Evolutionary conservation across 129 eudicot species (phyloP), one percentile per base, ranked within the genome.

Genomic region (Artemisia annua): DNA sequence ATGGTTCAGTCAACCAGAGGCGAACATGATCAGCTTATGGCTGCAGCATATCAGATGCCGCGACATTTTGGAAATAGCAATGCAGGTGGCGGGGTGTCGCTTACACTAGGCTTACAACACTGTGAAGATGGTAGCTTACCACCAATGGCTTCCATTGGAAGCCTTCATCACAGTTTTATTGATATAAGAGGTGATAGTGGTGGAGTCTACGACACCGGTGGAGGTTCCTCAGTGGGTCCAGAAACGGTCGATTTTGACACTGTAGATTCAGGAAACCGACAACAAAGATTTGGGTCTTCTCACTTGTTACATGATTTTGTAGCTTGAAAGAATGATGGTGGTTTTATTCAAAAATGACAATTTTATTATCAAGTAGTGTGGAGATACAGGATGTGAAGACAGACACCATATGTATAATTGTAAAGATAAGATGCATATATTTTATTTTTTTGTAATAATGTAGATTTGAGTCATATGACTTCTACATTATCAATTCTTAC

Each of bases 71-170:
- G 80, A 16, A 80, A 73, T 15, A 70, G 81, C 7, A 81, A 74
- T 57, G 83, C 81, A 51, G 79, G 87, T 5, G 80, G 70, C 32
- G 88, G 87, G 11, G 93, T 90, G 10, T 90, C 96, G 1, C 88
- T 90, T 48, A 90, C 93, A 22, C 64, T 90, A 60, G 94, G 96
- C 28, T 79, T 90, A 78, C 96, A 87, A 76, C 93, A 85, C 57
- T 35, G 73, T 64, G 90, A 89, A 67, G 93, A 80, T 15, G 88
- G 89, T 53, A 58, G 72, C 35, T 53, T 63, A 49, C 43, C 76
- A 43, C 85, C 87, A 59, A 77, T 84, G 79, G 77, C 66, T 53
- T 60, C 85, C 15, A 63, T 78, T 18, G 86, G 75, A 59, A 30
- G 46, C 30, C 80, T 63, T 7, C 79, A 67, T 76, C 85, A 76